Conservation (phyloP, 2,329 filamentous ascomycete genomes). For the Colletotrichum limetticola region DNA sequence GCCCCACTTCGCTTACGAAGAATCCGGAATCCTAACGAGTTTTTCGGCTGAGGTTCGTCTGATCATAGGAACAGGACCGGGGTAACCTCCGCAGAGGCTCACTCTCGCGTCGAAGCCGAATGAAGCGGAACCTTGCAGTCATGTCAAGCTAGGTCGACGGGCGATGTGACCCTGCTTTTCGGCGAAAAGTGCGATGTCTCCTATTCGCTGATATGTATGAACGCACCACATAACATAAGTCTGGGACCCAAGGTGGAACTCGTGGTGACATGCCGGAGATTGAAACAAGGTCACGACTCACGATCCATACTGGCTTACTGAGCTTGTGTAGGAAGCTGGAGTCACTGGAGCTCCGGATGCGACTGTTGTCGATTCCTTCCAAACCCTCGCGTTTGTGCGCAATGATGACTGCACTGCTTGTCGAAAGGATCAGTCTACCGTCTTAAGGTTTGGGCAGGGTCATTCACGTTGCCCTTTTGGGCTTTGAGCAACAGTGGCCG, state of each 20-base stretch:
- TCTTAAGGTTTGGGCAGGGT: background rate
- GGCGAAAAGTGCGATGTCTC: background rate
- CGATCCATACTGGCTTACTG: background rate
- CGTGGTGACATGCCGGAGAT: background rate
- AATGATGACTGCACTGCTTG: background rate
- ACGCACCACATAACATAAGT: background rate
- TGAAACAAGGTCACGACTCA: background rate
- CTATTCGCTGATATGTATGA: background rate
- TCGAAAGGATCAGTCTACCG: background rate
- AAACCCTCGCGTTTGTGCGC: background rate
- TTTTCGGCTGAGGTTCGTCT: background rate
- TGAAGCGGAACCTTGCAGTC: background rate
- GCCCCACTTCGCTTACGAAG: background rate
- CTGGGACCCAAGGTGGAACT: background rate
- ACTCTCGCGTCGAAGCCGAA: background rate
- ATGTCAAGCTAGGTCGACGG: background rate
- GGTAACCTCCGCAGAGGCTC: background rate
- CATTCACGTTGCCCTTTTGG: background rate
- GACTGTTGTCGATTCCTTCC: background rate
- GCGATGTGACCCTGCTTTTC: background rate
- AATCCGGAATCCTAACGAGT: background rate
- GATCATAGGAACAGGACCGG: background rate
- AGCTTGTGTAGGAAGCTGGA: background rate
- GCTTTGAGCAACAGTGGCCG: background rate
- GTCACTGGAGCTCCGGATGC: background rate